Percentiles rank a stretch among this genome's conserved stretches.
phyloP scores from a whole-genome alignment of 306 rosid genomes.

The Luffa acutangula region DNA sequence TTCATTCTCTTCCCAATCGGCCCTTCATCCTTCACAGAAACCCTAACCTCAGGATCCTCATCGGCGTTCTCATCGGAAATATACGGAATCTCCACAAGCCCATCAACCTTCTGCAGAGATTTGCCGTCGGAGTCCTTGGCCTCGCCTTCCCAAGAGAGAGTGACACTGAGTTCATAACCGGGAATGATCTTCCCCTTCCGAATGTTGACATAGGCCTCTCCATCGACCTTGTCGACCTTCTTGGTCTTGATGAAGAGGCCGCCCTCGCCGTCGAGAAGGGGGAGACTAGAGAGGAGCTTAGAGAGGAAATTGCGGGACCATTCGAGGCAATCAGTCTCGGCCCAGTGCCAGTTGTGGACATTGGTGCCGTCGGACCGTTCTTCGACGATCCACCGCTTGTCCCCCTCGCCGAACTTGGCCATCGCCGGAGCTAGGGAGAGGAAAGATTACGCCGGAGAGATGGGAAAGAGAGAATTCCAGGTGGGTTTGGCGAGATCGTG shows the following conservation, averaged over 20 bases:
- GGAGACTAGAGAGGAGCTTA: conserved; percentile 51
- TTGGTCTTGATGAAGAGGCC: conserved; percentile 42
- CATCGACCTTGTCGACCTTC: conserved; percentile 45
- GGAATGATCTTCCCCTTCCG: conserved; percentile 94
- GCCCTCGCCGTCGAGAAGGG: conserved; percentile 60
- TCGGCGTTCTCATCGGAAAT: conserved; percentile 91
- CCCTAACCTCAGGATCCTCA: conserved; percentile 81
- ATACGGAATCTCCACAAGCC: conserved; percentile 75
- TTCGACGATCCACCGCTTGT: conserved; percentile 95
- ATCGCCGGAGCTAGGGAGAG: conserved; percentile 15
- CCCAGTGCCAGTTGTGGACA: conserved; percentile 99
- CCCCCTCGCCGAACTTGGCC: conserved; percentile 94
- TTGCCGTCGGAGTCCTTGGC: conserved; percentile 48
- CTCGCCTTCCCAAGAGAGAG: conserved; percentile 72
- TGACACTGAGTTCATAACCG: conserved; percentile 73
- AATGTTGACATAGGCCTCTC: conserved; percentile 84
- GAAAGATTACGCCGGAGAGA: neutral
- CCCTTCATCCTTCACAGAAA: conserved; percentile 70
- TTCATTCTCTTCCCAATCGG: conserved; percentile 57
- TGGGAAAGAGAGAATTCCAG: neutral
- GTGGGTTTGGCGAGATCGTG: neutral
- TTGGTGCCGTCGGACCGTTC: conserved; percentile 89
- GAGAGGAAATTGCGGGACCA: conserved; percentile 64
- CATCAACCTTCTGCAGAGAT: conserved; percentile 59
- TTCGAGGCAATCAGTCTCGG: conserved; percentile 81